Evolutionary conservation across 2,329 filamentous ascomycete genomes (phyloP), one percentile per base, ranked within the genome.

Genomic region (Hymenoscyphus infarciens): DNA sequence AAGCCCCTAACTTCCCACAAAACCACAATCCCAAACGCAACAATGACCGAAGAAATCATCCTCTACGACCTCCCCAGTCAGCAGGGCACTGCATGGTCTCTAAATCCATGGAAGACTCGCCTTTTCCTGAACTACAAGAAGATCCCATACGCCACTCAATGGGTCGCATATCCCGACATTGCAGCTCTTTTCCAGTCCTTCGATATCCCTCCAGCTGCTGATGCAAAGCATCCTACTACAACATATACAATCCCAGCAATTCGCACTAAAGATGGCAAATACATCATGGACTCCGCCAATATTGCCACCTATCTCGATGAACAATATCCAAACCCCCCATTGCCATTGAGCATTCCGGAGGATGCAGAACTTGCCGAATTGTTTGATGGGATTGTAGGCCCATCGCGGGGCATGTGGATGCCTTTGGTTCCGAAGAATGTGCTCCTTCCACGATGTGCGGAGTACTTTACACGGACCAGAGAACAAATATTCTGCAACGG

Each of bases 31-130:
- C 8, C 8, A 13, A 49, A 49, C n/a, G n/a, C 19, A 49, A 49
- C n/a, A 10, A 49, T 49, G 45, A 11, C 45, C 2, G 45, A 25
- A 25, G 7, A 25, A 22, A 49, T 49, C 19, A 13, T 49, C 10
- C 19, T 49, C 10, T 49, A 49, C 45, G 45, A 49, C 13, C 8
- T 49, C 3, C 45, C 45, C 19, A 25, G 45, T 25, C n/a, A 13
- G 5, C 45, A 25, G 13, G 45, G 45, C 8, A 22, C 10, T 49
- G 2, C 45, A 49, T 57, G 88, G 88, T 88, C 87, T 1, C 75
- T 83, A 55, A 91, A 91, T 72, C 83, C 87, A 0, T 91, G 87
- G 87, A 91, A 88, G 76, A 85, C 84, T 54, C 86, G 88, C 1
- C 75, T 91, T 61, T 72, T 82, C 2, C 76, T 91, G 54, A 91